Conservation (phyloP, 139 green algal genomes). For the Spirogloea muscicola region DNA sequence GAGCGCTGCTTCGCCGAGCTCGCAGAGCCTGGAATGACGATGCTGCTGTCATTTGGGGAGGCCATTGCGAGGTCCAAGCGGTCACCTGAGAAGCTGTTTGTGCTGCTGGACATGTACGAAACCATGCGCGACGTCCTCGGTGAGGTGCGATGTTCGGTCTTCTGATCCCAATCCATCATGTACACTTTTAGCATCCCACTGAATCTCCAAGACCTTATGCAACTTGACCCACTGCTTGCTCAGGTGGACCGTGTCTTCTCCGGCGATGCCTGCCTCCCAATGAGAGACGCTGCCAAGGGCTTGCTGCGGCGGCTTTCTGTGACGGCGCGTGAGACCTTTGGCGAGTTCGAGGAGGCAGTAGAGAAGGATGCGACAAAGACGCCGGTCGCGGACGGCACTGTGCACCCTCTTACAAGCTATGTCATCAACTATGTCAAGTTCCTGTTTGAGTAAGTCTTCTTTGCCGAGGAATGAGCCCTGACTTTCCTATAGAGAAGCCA, state of each 20-base stretch:
- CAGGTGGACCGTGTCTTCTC: constrained; percentile 15
- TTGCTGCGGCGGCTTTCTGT: constrained; percentile 10
- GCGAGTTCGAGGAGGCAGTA: constrained; percentile 49
- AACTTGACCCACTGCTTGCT: background rate
- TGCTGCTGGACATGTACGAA: constrained; percentile 49
- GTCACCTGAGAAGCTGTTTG: constrained; percentile 43
- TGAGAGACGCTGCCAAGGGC: background rate
- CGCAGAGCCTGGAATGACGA: background rate
- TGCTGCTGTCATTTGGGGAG: constrained; percentile 37
- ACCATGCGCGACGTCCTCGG: constrained; percentile 33
- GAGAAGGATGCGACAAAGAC: constrained; percentile 22
- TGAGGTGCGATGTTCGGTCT: constrained; percentile 8
- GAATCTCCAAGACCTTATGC: background rate
- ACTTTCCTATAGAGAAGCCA: no score
- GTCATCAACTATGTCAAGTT: constrained; percentile 52
- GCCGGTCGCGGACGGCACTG: constrained; percentile 20
- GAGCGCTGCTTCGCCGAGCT: constrained; percentile 26
- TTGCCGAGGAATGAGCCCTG: no score
- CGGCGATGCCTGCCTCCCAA: constrained; percentile 11
- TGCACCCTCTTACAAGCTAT: constrained; percentile 43
- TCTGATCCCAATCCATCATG: background rate
- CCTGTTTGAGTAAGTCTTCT: constrained; percentile 36
- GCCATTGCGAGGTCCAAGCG: constrained; percentile 15
- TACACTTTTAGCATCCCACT: background rate
- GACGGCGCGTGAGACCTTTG: constrained; percentile 26